phyloP scores from a whole-genome alignment of 768 basidiomycete genomes.

The Kwoniella sp. region DNA sequence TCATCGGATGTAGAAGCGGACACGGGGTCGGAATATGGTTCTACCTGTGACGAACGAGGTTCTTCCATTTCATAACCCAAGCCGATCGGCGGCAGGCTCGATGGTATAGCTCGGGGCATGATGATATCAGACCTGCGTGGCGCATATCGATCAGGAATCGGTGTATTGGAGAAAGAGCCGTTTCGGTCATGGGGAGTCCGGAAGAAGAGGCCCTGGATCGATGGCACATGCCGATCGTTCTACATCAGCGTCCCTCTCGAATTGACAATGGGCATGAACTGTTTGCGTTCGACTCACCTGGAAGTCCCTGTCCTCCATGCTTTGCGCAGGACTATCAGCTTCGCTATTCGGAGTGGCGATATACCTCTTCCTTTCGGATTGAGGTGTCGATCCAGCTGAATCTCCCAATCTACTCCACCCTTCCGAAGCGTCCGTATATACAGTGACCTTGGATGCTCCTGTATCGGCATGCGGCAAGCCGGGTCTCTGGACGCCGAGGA shows the following conservation, averaged over 20 bases:
- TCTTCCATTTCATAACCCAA: slow-evolving; percentile 19
- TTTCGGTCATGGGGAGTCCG: slow-evolving; percentile 39
- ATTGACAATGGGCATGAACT: no score
- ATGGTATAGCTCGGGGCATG: slow-evolving; percentile 5
- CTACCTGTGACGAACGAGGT: background rate
- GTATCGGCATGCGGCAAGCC: slow-evolving; percentile 26
- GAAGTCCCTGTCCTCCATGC: slow-evolving; percentile 44
- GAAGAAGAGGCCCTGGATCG: slow-evolving; percentile 52
- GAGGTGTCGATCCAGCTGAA: slow-evolving; percentile 17
- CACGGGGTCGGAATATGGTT: slow-evolving; percentile 1
- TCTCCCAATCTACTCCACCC: slow-evolving; percentile 33
- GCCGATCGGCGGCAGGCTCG: slow-evolving; percentile 7
- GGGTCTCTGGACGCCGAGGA: slow-evolving; percentile 19
- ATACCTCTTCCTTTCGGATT: slow-evolving; percentile 10
- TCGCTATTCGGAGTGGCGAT: slow-evolving; percentile 3
- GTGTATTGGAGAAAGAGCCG: slow-evolving; percentile 22
- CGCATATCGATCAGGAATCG: slow-evolving; percentile 22
- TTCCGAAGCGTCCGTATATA: slow-evolving; percentile 47
- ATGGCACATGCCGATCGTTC: no score
- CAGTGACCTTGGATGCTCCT: slow-evolving; percentile 23
- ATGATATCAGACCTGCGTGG: slow-evolving; percentile 1
- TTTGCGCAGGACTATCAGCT: slow-evolving; percentile 21
- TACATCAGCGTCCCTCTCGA: no score
- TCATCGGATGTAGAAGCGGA: background rate
- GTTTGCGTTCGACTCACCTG: slow-evolving; percentile 26